Percentiles rank a stretch among this genome's conserved stretches.
These are phyloP conservation scores for Euphorbia schlechtendalii DNA, from an alignment of 441 rosid genomes.

Conservation along the genomic window DNA sequence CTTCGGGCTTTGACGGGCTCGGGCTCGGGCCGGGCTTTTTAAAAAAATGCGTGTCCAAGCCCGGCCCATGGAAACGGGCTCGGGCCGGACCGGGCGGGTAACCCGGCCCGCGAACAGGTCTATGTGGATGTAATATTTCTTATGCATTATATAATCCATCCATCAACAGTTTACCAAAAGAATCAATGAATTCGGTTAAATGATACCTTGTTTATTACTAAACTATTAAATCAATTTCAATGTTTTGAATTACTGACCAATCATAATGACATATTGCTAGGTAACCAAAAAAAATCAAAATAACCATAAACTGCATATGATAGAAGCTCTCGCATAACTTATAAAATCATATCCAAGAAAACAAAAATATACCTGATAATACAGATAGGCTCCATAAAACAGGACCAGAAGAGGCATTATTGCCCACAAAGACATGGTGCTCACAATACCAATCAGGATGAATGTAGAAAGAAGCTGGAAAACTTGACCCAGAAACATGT, in stretches of 20 bases:
- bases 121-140: neutral
- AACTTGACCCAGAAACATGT: conserved; percentile 79
- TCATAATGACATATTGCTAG: neutral
- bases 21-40: too few species aligned
- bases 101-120: too few species aligned
- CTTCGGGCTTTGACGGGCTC: too few species aligned
- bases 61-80: too few species aligned
- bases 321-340: neutral
- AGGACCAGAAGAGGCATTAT: conserved; percentile 91
- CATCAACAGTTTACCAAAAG: neutral
- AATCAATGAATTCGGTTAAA: neutral
- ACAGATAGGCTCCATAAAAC: conserved; percentile 90
- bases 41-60: too few species aligned
- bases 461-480: conserved; percentile 92
- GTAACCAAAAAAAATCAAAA: neutral
- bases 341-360: neutral
- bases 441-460: conserved; percentile 85
- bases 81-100: too few species aligned
- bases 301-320: neutral
- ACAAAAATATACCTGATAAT: conserved; percentile 68
- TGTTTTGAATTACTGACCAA: neutral
- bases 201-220: neutral
- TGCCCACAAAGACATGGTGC: conserved; percentile 99
- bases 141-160: neutral
- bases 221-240: neutral